Evolutionary conservation across 768 basidiomycete genomes (phyloP), one percentile per base, ranked within the genome.

Genomic region (Boletus reticulatus): DNA sequence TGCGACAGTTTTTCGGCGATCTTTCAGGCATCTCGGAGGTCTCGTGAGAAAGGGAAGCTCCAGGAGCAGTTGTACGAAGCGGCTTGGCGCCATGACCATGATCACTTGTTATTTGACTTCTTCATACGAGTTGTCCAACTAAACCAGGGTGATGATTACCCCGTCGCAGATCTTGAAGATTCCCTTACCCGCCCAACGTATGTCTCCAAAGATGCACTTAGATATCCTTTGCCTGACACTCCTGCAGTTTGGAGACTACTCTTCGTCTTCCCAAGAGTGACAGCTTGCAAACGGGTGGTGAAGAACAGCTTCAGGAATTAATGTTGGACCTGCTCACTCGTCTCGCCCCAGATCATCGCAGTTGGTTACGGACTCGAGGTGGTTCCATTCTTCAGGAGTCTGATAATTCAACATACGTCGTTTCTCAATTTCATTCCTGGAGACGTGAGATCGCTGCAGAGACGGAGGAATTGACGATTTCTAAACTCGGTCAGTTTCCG

Each of bases 1-100:
- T 59, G 2, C 29, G 44, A 34, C 49, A 59, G 50, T n/a, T 57
- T 59, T 42, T 56, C 54, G 1, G 57, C 49, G 2, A 59, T 59
- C 10, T 59, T 59, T 29, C 57, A 48, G n/a, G 50, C 54, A 27
- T 59, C 54, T 10, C 57, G 36, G 1, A 42, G 55, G 32, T 59
- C 45, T n/a, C 50, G 45, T 43, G 57, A 51, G 39, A 59, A 56
- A 41, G 34, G 4, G 20, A 11, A 37, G 11, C 11, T 53, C 14
- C 22, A 7, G 17, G 39, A 31, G 34, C 36, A 31, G 14, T 14
- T 37, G 3, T 48, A 20, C 46, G 56, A 57, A 37, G 39, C 29
- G 1, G 27, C 32, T 27, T 59, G 49, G 58, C 50, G 55, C 13
- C 48, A 57, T 43, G 55, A 57, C 36, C 54, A 58, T 6, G 57